Percentiles rank a stretch among this genome's conserved stretches.
Conservation (phyloP, 345 rosid species). For the Boechera stricta region DNA sequence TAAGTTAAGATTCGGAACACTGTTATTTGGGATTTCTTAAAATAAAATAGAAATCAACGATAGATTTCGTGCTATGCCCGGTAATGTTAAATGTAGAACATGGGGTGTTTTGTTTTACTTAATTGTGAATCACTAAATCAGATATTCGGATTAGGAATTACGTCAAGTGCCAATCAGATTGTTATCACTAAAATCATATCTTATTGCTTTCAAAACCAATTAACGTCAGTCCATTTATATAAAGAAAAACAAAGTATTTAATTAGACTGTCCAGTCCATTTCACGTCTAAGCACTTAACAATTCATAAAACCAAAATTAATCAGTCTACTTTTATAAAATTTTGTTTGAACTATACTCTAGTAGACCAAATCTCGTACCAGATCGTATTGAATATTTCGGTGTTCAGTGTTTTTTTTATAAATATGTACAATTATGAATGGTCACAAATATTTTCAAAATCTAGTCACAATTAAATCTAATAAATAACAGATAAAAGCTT, state of each 20-base stretch:
- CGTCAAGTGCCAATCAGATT: conserved; percentile 35
- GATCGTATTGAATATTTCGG: background rate
- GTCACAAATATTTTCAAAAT: background rate
- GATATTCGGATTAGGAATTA: conserved; percentile 34
- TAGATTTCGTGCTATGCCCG: conserved; percentile 44
- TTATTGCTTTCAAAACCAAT: conserved; percentile 34
- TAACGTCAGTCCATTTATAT: conserved; percentile 31
- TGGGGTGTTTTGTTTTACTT: conserved; percentile 30
- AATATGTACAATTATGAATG: background rate
- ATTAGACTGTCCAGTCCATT: background rate
- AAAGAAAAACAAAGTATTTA: background rate
- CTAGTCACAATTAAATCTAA: background rate
- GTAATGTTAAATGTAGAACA: conserved; percentile 42
- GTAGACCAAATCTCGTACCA: conserved; percentile 8
- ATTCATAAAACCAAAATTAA: background rate
- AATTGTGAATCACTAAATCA: conserved; percentile 21
- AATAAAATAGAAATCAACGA: background rate
- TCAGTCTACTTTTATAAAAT: background rate
- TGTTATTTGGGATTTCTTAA: conserved; percentile 12
- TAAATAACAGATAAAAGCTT: background rate
- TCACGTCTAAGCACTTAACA: background rate
- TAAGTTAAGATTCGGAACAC: conserved; percentile 17
- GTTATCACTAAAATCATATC: conserved; percentile 7
- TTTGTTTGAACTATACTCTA: background rate
- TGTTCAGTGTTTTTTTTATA: background rate